Evolutionary conservation across 2,329 filamentous ascomycete species (phyloP).

Genomic region (Colletotrichum sp.): DNA sequence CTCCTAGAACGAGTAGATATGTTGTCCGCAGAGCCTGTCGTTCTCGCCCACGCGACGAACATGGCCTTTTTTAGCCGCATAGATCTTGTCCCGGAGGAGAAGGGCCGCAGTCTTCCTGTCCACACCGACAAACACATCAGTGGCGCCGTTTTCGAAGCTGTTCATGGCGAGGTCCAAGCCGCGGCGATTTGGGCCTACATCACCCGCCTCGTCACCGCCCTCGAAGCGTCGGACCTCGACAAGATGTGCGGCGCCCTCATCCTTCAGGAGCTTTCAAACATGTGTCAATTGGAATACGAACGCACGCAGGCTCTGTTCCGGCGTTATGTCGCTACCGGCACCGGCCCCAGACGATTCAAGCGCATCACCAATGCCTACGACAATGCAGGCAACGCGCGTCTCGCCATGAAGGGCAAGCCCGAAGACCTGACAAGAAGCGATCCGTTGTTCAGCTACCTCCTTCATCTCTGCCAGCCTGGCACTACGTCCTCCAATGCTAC

Average conservation of each 20-base stretch:
- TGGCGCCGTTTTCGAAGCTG: background rate
- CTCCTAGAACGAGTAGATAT: conserved; percentile 30
- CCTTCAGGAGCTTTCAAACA: conserved; percentile 49
- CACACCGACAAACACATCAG: background rate
- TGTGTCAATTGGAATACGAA: conserved; percentile 47
- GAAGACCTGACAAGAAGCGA: conserved; percentile 39
- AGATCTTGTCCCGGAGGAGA: background rate
- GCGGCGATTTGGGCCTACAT: background rate
- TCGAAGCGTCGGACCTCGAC: background rate
- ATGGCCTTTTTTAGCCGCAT: background rate
- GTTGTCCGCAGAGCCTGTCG: conserved; percentile 33
- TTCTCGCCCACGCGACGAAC: conserved; percentile 37
- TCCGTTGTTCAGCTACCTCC: conserved; percentile 45
- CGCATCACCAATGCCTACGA: conserved; percentile 39
- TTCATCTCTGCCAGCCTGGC: conserved; percentile 46
- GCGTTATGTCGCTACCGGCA: conserved; percentile 39
- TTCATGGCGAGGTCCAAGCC: background rate
- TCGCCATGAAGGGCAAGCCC: conserved; percentile 44
- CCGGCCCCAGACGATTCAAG: conserved; percentile 44
- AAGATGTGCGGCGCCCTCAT: conserved; percentile 37
- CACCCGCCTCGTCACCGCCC: background rate
- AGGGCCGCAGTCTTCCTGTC: background rate
- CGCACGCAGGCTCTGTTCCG: conserved; percentile 42
- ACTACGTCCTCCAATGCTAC: conserved; percentile 21
- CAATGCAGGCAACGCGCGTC: conserved; percentile 34